Evolutionary conservation across 2,329 filamentous ascomycete species (phyloP).

Genomic region (Hawksworthiomyces lignivorus): DNA sequence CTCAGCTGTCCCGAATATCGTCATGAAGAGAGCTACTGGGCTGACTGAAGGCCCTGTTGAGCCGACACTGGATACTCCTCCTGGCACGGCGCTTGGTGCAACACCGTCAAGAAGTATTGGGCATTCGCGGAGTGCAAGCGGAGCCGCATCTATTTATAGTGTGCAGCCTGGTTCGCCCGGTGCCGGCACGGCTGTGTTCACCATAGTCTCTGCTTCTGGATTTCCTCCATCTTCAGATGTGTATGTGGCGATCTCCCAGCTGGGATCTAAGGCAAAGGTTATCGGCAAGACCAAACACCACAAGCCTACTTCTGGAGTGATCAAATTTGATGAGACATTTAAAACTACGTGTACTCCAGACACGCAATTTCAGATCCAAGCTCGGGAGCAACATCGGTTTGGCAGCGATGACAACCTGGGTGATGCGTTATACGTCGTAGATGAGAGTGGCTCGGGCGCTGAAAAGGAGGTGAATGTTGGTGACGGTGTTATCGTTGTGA

Average conservation of each 20-base stretch:
- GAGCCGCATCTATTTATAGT: constrained; percentile 60
- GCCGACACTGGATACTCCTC: constrained; percentile 20
- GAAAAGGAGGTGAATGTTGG: constrained; percentile 73
- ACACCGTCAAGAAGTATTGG: constrained; percentile 10
- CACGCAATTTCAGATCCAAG: constrained; percentile 75
- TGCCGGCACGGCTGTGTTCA: constrained; percentile 70
- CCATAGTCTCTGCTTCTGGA: constrained; percentile 67
- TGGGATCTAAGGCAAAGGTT: constrained; percentile 64
- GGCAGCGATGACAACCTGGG: constrained; percentile 77
- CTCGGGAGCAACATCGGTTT: constrained; percentile 79
- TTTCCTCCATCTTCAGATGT: constrained; percentile 71
- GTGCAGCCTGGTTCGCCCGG: constrained; percentile 50
- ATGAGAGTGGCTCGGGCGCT: constrained; percentile 59
- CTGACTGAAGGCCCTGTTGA: constrained; percentile 24
- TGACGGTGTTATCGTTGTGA: constrained; percentile 61
- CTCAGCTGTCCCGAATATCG: constrained; percentile 20
- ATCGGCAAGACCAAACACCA: constrained; percentile 89
- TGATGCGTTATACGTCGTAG: constrained; percentile 84
- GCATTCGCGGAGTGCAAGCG: constrained; percentile 50
- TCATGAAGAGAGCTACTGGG: constrained; percentile 34
- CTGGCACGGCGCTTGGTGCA: constrained; percentile 21
- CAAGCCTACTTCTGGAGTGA: constrained; percentile 60
- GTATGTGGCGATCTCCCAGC: constrained; percentile 65
- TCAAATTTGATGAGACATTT: constrained; percentile 72
- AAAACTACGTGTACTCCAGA: constrained; percentile 72